Base-by-base conservation (phyloP, 2,329 filamentous ascomycete species). In the Colletotrichum sp. region DNA sequence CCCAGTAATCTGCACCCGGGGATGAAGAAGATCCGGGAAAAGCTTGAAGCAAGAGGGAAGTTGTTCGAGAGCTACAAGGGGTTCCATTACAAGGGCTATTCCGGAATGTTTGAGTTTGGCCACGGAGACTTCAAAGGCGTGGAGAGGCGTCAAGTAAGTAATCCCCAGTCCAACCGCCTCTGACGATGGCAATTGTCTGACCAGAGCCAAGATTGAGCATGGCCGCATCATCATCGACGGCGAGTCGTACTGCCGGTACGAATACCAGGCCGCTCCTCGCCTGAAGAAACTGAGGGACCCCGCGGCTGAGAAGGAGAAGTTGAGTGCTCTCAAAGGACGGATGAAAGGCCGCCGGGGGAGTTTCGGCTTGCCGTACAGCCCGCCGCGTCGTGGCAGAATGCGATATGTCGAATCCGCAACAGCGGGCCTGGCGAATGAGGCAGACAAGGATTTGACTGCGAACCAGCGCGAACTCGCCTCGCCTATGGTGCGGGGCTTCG, bases 161-260 rank as follows among this genome's bases (percentile, higher is more conserved):
- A 10, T 22, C 10, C 10, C 2, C 2, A 2, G 3, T 1, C 1
- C 5, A n/a, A 44, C 5, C 9, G 18, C 5, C 18, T 22, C 3
- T 48, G n/a, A 22, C 9, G 18, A 22, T 52, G n/a, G 1, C 9
- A 10, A 13, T 4, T 13, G 3, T 48, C 44, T 52, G n/a, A 52
- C 6, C 1, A 22, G 44, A 13, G 6, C n/a, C 3, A 52, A 52
- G 44, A 52, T 52, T 13, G 44, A 52, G 44, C 44, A 52, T 22
- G n/a, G 44, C 44, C 44, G 44, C n/a, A 52, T 52, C 6, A 52
- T 22, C 2, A 52, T 52, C 0, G 44, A 52, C n/a, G 44, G n/a
- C 44, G 44, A 52, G n/a, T 52, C 44, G 1, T 52, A 52, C n/a
- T 52, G 44, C 7, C 44, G 44, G 2, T 52, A 52, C 10, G 44